A percentile compares a stretch with the other conserved stretches of the same genome.
Conservation (phyloP, 495 filamentous ascomycete genomes). For the Neurospora sp. region DNA sequence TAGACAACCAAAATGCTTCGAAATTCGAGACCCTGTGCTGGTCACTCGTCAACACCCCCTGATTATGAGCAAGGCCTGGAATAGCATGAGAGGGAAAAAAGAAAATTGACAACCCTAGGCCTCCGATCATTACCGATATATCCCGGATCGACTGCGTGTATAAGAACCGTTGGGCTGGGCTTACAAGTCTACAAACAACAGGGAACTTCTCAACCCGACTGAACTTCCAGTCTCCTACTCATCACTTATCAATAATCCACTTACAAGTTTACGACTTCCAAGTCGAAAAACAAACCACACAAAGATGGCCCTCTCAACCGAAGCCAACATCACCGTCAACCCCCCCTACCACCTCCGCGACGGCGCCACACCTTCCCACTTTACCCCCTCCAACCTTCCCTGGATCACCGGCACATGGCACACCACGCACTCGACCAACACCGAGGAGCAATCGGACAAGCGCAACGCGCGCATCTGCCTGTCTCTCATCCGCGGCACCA, state of each 20-base stretch:
- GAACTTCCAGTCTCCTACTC: background rate
- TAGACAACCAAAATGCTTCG: background rate
- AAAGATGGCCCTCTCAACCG: background rate
- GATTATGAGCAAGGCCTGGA: background rate
- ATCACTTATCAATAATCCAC: background rate
- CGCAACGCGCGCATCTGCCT: background rate
- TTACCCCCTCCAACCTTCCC: background rate
- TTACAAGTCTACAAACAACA: background rate
- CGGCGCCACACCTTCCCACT: background rate
- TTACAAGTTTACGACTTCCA: background rate
- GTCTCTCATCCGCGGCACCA: background rate
- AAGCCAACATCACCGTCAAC: background rate
- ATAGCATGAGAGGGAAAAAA: background rate
- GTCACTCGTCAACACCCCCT: background rate
- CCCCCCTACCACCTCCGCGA: background rate
- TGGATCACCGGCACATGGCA: background rate
- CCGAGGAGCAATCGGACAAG: background rate
- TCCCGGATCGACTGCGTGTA: background rate
- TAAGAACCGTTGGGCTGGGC: background rate
- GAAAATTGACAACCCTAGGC: background rate
- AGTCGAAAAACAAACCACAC: background rate
- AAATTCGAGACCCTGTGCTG: background rate
- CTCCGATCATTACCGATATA: background rate
- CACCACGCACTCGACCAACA: background rate
- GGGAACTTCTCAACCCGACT: background rate